Evolutionary conservation across 495 filamentous ascomycete genomes (phyloP), one percentile per base, ranked within the genome.

Genomic region (Aspergillus taichungensis): DNA sequence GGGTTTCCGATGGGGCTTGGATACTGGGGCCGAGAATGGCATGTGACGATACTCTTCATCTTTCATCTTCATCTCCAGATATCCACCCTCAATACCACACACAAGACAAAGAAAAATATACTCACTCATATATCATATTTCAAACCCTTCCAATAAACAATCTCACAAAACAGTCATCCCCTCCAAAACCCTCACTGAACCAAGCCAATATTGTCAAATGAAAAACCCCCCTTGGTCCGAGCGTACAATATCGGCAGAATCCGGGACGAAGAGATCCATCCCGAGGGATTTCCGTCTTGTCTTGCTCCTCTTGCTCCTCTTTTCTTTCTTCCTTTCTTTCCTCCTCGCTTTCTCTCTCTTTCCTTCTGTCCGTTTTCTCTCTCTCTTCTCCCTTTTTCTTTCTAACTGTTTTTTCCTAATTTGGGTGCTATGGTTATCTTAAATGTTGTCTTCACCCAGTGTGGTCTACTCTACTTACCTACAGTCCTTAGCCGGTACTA

Each of bases 171-270:
- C 18, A 24, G 4, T 24, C 18, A 24, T 24, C 18, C 18, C 18
- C n/a, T n/a, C 18, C 18, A 24, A 24, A 24, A 24, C 18, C 18
- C 18, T 24, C 18, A 24, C n/a, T n/a, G n/a, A 24, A 24, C 18
- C 18, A n/a, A n/a, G n/a, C n/a, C n/a, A n/a, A n/a, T n/a, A n/a
- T n/a, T n/a, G n/a, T n/a, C n/a, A n/a, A n/a, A n/a, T n/a, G n/a
- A n/a, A n/a, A 24, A 24, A 24, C 1, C 18, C 18, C 18, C 18
- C 18, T 24, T 24, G 18, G 18, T 24, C 18, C 32, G 35, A 38
- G 30, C 47, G 37, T 46, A 47, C 45, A 31, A 32, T 37, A 41
- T 61, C 62, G 62, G 60, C 50, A n/a, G 47, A 60, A 57, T 47
- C 53, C 60, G 61, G 61, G 54, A 49, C 32, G 39, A 29, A 24